These are phyloP conservation scores for Microbotryum saponariae DNA, from an alignment of 1,284 basidiomycete genomes.

Conservation along the genomic window DNA sequence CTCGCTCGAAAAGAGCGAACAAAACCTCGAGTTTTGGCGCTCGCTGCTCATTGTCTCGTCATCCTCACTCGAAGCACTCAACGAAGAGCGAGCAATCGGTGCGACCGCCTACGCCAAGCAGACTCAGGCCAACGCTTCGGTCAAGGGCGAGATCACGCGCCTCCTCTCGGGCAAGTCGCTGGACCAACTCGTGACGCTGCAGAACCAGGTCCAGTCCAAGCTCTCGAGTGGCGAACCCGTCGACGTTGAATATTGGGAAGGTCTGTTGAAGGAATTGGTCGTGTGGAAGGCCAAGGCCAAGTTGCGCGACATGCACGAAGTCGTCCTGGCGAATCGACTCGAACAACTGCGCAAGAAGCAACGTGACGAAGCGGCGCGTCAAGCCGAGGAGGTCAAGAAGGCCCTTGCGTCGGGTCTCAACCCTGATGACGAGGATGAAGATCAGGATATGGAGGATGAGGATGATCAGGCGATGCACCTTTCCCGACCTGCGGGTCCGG, in stretches of 20 bases:
- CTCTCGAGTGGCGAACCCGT: slow-evolving; percentile 84
- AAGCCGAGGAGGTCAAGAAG: slow-evolving; percentile 81
- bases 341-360: slow-evolving; percentile 92
- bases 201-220: slow-evolving; percentile 79
- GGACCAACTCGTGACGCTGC: slow-evolving; percentile 72
- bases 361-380: slow-evolving; percentile 84
- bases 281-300: slow-evolving; percentile 99
- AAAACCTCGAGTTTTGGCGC: slow-evolving; percentile 96
- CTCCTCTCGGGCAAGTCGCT: slow-evolving; percentile 71
- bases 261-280: slow-evolving; percentile 78
- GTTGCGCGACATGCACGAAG: slow-evolving; percentile 83
- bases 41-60: slow-evolving; percentile 97
- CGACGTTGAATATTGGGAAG: slow-evolving; percentile 97
- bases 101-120: slow-evolving; percentile 44
- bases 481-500: slow-evolving; percentile 41
- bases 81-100: slow-evolving; percentile 49
- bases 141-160: slow-evolving; percentile 66
- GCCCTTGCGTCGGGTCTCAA: slow-evolving; percentile 41
- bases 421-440: slow-evolving; percentile 16
- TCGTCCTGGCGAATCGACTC: slow-evolving; percentile 87
- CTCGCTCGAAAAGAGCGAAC: slow-evolving; percentile 70
- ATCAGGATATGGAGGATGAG: slow-evolving; percentile 42
- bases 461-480: slow-evolving; percentile 40
- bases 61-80: slow-evolving; percentile 74
- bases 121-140: slow-evolving; percentile 54